These are phyloP conservation scores for Microstegium vimineum DNA, from an alignment of 176 grass and related monocot species.

Conservation along the genomic window DNA sequence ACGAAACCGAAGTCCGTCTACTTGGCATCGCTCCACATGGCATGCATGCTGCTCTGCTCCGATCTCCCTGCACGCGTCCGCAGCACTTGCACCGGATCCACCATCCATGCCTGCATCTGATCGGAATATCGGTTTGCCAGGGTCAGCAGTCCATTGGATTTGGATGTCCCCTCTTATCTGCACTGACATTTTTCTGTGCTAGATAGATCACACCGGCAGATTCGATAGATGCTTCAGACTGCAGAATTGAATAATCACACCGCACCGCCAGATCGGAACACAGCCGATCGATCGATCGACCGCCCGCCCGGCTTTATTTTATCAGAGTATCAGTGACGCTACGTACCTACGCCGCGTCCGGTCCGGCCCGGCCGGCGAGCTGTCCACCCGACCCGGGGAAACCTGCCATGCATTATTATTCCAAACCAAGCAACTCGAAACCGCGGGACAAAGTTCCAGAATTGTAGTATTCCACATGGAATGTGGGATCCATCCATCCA, in stretches of 20 bases:
- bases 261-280: background rate
- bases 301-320: background rate
- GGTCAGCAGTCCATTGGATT: too few species aligned
- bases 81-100: too few species aligned
- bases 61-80: too few species aligned
- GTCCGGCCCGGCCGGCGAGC: background rate
- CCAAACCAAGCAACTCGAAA: conserved; percentile 20
- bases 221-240: background rate
- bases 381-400: background rate
- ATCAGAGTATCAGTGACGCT: background rate
- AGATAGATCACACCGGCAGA: background rate
- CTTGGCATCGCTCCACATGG: too few species aligned
- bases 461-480: background rate
- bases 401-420: background rate
- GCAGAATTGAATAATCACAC: background rate
- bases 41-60: too few species aligned
- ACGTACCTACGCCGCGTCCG: background rate
- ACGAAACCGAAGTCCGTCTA: too few species aligned
- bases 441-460: background rate
- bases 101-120: too few species aligned
- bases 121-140: too few species aligned
- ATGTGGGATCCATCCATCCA: background rate
- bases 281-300: too few species aligned
- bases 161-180: too few species aligned
- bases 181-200: too few species aligned